Conservation (phyloP, 2,329 filamentous ascomycete species). For the Sclerotinia borealis region DNA sequence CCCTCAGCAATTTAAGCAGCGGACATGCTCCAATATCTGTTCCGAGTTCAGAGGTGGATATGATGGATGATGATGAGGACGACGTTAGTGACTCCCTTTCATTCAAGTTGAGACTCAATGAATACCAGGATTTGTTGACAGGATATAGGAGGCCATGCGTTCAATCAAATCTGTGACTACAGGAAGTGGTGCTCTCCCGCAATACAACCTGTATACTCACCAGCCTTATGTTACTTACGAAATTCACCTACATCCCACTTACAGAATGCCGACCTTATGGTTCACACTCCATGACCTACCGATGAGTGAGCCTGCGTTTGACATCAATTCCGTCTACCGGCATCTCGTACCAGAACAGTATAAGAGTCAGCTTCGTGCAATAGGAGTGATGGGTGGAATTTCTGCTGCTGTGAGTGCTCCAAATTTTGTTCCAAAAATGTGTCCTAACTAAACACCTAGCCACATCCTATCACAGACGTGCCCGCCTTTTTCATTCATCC, state of each 20-base stretch:
- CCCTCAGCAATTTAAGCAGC: conserved; percentile 23
- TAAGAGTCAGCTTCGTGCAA: conserved; percentile 52
- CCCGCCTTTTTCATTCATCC: conserved; percentile 91
- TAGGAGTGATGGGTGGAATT: conserved; percentile 65
- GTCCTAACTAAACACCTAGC: conserved; percentile 21
- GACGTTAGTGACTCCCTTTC: conserved; percentile 20
- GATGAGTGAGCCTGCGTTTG: conserved; percentile 49
- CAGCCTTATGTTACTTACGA: conserved; percentile 54
- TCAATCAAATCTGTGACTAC: neutral
- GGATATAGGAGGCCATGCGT: conserved; percentile 24
- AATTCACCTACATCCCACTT: conserved; percentile 68
- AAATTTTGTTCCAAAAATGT: neutral
- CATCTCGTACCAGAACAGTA: conserved; percentile 62
- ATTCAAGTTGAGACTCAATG: neutral
- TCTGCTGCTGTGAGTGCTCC: conserved; percentile 64
- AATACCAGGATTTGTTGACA: neutral
- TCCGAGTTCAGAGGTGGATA: conserved; percentile 24
- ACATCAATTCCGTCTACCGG: conserved; percentile 64
- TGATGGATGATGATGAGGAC: conserved; percentile 27
- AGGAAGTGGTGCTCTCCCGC: conserved; percentile 12
- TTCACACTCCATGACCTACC: conserved; percentile 59
- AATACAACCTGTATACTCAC: conserved; percentile 30
- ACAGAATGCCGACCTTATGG: conserved; percentile 70
- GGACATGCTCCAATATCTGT: conserved; percentile 4
- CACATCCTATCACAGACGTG: conserved; percentile 69